Percentiles rank a stretch among this genome's conserved stretches.
These are phyloP conservation scores for Ascochyta lentis DNA, from an alignment of 2,329 filamentous ascomycete genomes.

Conservation along the genomic window DNA sequence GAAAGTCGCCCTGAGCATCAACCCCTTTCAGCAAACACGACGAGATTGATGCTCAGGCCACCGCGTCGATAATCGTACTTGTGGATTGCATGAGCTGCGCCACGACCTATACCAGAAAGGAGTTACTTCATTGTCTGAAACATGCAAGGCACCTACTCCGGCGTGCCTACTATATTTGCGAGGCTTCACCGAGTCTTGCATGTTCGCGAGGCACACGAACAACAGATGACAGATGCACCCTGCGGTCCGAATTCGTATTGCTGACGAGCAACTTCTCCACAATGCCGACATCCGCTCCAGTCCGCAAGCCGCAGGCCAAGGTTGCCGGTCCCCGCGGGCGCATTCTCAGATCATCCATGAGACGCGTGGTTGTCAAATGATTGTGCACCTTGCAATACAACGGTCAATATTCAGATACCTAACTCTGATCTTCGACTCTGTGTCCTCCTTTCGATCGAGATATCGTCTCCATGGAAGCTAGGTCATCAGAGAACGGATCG, in stretches of 20 bases:
- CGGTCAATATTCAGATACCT: neutral
- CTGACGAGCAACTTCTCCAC: constrained; percentile 4
- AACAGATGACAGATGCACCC: neutral
- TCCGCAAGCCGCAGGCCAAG: neutral
- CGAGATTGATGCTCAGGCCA: neutral
- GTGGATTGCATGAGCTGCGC: neutral
- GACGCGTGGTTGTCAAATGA: neutral
- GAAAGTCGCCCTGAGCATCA: neutral
- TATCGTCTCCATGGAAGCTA: neutral
- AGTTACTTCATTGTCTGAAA: neutral
- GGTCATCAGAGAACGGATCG: neutral
- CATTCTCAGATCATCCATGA: neutral
- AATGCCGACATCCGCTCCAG: neutral
- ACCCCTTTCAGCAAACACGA: neutral
- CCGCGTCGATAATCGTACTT: neutral
- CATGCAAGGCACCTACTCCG: neutral
- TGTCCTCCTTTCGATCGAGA: neutral
- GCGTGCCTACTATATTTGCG: neutral
- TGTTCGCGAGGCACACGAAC: neutral
- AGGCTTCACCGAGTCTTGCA: neutral
- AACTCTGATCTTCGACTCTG: neutral
- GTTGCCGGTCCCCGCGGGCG: neutral
- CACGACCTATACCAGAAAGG: neutral
- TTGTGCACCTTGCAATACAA: neutral
- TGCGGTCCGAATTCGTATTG: constrained; percentile 14